These are phyloP conservation scores for Trichoderma polysporum DNA, from an alignment of 2,329 filamentous ascomycete species.

Conservation along the genomic window DNA sequence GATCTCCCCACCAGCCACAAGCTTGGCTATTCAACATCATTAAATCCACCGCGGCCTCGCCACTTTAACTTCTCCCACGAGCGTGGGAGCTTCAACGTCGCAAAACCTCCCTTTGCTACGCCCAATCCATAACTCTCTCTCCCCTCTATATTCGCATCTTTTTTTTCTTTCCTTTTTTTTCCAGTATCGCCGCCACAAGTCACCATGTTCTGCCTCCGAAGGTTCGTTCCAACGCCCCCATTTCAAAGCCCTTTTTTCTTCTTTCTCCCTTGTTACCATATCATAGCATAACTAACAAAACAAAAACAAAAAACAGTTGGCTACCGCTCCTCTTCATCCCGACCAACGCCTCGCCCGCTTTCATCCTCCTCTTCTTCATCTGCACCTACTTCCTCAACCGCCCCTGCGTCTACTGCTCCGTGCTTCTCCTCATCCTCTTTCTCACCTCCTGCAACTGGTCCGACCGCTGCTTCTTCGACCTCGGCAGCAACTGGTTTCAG, in stretches of 20 bases:
- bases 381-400: conserved; percentile 96
- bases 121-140: background rate
- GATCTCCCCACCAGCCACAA: background rate
- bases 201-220: conserved; percentile 63
- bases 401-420: conserved; percentile 96
- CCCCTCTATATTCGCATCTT: too few relatives aligned
- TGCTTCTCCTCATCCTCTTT: conserved; percentile 93
- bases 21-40: background rate
- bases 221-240: conserved; percentile 39
- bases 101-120: background rate
- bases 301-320: conserved; percentile 57
- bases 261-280: background rate
- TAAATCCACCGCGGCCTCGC: background rate
- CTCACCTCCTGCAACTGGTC: conserved; percentile 88
- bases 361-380: conserved; percentile 85
- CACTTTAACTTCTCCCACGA: background rate
- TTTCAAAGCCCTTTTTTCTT: background rate
- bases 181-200: background rate
- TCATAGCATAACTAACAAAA: too few relatives aligned
- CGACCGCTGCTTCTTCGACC: conserved; percentile 89
- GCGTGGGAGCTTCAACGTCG: background rate
- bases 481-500: conserved; percentile 89
- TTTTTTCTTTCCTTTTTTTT: background rate
- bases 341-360: conserved; percentile 79
- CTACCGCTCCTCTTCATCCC: conserved; percentile 85